Percentiles rank a stretch among this genome's conserved stretches.
Evolutionary conservation across 2,329 filamentous ascomycete genomes (phyloP).

Genomic region (Bipolaris cookei): DNA sequence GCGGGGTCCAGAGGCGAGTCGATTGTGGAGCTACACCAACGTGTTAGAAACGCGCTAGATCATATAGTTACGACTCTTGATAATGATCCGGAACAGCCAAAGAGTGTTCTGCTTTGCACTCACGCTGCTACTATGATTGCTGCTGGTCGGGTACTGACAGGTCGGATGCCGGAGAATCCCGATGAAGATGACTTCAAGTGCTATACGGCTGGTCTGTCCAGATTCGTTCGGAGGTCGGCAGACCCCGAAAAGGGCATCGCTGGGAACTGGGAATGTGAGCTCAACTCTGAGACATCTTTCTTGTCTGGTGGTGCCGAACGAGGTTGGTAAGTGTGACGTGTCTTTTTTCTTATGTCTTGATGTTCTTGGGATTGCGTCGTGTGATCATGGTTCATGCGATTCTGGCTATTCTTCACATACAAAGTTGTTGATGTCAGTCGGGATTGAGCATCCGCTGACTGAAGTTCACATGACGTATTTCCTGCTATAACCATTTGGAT

Average conservation of each 20-base stretch:
- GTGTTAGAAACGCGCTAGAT: slow-evolving; percentile 72
- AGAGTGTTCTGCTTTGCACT: slow-evolving; percentile 78
- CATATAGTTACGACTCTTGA: slow-evolving; percentile 77
- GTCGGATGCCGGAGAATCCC: slow-evolving; percentile 72
- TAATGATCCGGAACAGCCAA: slow-evolving; percentile 64
- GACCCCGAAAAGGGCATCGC: slow-evolving; percentile 65
- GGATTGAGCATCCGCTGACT: no score
- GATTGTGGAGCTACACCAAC: slow-evolving; percentile 78
- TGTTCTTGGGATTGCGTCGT: background rate
- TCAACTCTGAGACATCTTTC: slow-evolving; percentile 86
- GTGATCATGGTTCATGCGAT: background rate
- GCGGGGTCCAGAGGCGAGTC: slow-evolving; percentile 80
- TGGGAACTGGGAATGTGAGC: slow-evolving; percentile 79
- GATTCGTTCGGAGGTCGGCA: slow-evolving; percentile 62
- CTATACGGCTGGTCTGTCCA: slow-evolving; percentile 81
- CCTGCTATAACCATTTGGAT: background rate
- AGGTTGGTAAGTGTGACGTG: slow-evolving; percentile 70
- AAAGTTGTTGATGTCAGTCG: no score
- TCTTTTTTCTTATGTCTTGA: background rate
- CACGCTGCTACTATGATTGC: slow-evolving; percentile 92
- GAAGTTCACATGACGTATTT: no score
- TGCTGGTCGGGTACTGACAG: slow-evolving; percentile 81
- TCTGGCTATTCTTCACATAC: no score
- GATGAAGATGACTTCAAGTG: slow-evolving; percentile 81
- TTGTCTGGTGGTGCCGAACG: slow-evolving; percentile 80